phyloP scores from a whole-genome alignment of 140 eudicot genomes.

The Oenanthe javanica region DNA sequence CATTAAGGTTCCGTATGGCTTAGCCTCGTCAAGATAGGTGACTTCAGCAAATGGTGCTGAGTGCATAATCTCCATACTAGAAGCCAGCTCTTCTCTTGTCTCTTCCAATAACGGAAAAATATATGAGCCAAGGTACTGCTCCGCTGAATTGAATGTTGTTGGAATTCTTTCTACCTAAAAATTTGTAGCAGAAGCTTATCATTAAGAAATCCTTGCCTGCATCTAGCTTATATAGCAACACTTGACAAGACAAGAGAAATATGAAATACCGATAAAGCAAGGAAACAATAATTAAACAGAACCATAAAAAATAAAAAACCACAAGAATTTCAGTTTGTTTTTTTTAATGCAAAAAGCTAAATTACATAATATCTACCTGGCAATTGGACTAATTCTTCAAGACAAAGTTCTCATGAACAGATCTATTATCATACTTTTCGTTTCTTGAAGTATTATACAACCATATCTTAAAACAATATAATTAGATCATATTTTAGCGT shows the following conservation, averaged over 20 bases:
- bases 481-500: too few species aligned
- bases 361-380: not conserved
- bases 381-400: not conserved
- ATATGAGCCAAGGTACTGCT: slow-evolving; percentile 25
- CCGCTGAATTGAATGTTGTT: slow-evolving; percentile 21
- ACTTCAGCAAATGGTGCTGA: slow-evolving; percentile 47
- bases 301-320: not conserved
- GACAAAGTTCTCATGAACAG: not conserved
- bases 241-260: not conserved
- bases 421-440: too few species aligned
- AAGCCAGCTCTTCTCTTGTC: slow-evolving; percentile 28
- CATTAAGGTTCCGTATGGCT: not conserved
- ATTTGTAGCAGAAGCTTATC: not conserved
- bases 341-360: not conserved
- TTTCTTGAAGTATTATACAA: not conserved
- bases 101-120: slow-evolving; percentile 36
- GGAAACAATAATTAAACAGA: not conserved
- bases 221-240: not conserved
- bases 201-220: not conserved
- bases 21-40: slow-evolving; percentile 8
- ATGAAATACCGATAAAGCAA: not conserved
- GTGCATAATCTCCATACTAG: slow-evolving; percentile 17
- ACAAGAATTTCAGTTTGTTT: not conserved
- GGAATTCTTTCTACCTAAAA: slow-evolving; percentile 33
- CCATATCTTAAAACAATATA: too few species aligned